Conservation (phyloP, 352 stramenopile genomes). For the Phytopythium vexans region DNA sequence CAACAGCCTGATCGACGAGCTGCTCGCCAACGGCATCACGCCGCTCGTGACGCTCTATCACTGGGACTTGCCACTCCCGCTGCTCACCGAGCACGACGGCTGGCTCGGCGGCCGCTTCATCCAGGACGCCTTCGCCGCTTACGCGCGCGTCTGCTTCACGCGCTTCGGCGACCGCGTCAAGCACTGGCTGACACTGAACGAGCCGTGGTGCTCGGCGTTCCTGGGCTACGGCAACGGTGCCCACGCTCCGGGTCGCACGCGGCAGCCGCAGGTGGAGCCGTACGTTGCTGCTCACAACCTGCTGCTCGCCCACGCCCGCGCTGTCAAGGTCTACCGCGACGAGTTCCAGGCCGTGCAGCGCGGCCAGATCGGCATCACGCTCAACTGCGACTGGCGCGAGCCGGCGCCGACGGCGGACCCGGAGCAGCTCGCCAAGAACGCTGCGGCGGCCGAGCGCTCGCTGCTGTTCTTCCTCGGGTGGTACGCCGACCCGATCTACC, state of each 20-base stretch:
- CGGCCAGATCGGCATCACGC: slow-evolving; percentile 89
- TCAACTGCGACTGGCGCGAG: slow-evolving; percentile 91
- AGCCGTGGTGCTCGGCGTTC: slow-evolving; percentile 85
- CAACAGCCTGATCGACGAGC: slow-evolving; percentile 83
- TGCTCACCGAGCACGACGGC: slow-evolving; percentile 84
- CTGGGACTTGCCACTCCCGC: slow-evolving; percentile 90
- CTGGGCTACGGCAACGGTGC: slow-evolving; percentile 84
- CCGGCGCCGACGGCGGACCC: slow-evolving; percentile 45
- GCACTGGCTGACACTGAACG: slow-evolving; percentile 93
- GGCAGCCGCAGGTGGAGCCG: slow-evolving; percentile 54
- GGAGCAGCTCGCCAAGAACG: slow-evolving; percentile 47
- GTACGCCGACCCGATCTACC: slow-evolving; percentile 92
- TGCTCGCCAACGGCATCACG: slow-evolving; percentile 83
- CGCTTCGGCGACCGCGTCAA: slow-evolving; percentile 91
- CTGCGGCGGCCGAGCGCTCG: slow-evolving; percentile 67
- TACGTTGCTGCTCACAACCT: slow-evolving; percentile 87
- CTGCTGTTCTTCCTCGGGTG: slow-evolving; percentile 90
- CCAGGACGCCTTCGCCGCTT: slow-evolving; percentile 75
- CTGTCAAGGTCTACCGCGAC: slow-evolving; percentile 77
- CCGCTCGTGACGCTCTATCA: slow-evolving; percentile 95
- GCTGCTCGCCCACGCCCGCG: slow-evolving; percentile 82
- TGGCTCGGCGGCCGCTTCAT: slow-evolving; percentile 35
- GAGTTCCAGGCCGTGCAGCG: slow-evolving; percentile 68
- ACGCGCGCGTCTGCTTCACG: slow-evolving; percentile 89
- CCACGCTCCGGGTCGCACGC: slow-evolving; percentile 71